Conservation (phyloP, 2,329 filamentous ascomycete species). For the Penicillium sp. region DNA sequence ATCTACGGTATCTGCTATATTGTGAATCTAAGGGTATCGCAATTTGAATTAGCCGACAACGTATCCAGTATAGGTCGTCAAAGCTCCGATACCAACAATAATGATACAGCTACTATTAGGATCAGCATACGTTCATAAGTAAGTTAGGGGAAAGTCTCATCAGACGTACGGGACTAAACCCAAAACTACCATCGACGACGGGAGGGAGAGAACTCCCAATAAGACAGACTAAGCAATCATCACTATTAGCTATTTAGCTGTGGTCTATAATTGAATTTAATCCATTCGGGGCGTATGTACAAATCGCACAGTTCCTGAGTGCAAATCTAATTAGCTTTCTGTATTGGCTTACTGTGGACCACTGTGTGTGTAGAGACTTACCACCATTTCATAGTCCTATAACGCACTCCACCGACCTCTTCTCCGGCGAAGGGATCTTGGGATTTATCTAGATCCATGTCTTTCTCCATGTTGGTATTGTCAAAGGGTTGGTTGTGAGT, state of each 20-base stretch:
- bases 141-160: neutral
- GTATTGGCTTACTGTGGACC: neutral
- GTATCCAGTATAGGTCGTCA: conserved; percentile 61
- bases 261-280: neutral
- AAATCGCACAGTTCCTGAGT: conserved; percentile 41
- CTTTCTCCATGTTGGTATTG: neutral
- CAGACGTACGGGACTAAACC: conserved; percentile 51
- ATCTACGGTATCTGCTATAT: conserved; percentile 66
- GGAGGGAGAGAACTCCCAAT: conserved; percentile 56
- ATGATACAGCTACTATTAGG: conserved; percentile 38
- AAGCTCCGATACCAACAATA: conserved; percentile 53
- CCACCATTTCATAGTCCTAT: conserved; percentile 51
- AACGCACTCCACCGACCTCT: conserved; percentile 45
- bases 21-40: conserved; percentile 58
- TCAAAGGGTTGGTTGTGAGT: neutral
- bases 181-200: conserved; percentile 51
- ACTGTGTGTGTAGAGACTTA: conserved; percentile 12
- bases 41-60: conserved; percentile 60
- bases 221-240: conserved; percentile 61
- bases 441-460: neutral
- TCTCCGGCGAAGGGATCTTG: conserved; percentile 39
- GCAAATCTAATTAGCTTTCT: conserved; percentile 1
- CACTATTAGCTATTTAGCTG: conserved; percentile 29
- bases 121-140: neutral
- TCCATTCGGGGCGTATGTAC: conserved; percentile 25